Base-by-base conservation (phyloP, 495 filamentous ascomycete species). In the Podospora didyma region DNA sequence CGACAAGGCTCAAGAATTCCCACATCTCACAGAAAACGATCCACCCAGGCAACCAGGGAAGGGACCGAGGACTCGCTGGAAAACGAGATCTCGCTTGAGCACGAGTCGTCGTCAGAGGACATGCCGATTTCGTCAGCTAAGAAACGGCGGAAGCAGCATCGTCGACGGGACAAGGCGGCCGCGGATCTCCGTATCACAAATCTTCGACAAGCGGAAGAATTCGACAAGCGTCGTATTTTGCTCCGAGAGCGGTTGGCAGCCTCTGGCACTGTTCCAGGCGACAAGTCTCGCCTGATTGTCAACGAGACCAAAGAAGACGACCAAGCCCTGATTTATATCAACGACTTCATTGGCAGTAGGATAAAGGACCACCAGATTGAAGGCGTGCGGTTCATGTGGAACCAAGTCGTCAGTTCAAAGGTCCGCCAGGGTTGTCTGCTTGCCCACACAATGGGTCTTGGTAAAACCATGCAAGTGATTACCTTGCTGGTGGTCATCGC, bases 381-480 rank as follows among this genome's bases (percentile, higher is more conserved):
- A 2, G 92, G 93, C 3, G 82, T 96, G 48, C 85, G 87, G 20
- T 96, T 96, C 70, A 80, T 97, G 80, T 97, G 92, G 91, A 82
- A 89, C 56, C 87, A 95, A 56, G 84, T 90, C 7, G 61, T 67
- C 23, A 62, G 69, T 20, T 77, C 78, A 16, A 75, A 77, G 28
- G 67, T 64, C 3, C 74, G 73, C 22, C 83, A 88, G 66, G 92
- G 92, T 6, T 95, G 90, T 62, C 75, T 97, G 2, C 79, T 97
- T 26, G 90, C 92, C 2, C 92, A 96, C 66, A 90, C 89, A 1
- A 96, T 96, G 93, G 92, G 92, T 2, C 70, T 97, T 16, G 92
- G 92, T 14, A 97, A 97, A 70, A 96, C 93, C 0, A 89, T 96
- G 83, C 93, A 96, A 73, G 81, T 83, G 2, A 90, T 97, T 58